These are phyloP conservation scores for Phytophthora palmivora DNA, from an alignment of 352 stramenopile genomes.

Conservation along the genomic window DNA sequence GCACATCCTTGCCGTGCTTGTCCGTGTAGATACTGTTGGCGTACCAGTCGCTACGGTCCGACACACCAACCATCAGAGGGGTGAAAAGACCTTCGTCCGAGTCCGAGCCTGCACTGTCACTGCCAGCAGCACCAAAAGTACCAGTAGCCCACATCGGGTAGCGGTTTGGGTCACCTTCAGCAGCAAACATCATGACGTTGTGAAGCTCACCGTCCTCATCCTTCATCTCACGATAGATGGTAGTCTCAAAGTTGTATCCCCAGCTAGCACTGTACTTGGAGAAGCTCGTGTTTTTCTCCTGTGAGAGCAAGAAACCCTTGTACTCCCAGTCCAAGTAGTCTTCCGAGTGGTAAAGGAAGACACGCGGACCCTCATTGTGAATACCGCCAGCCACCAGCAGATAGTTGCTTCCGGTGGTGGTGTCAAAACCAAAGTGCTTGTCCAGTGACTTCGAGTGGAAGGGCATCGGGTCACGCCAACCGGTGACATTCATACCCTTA, in stretches of 20 bases:
- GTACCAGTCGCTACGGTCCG: slow-evolving; percentile 74
- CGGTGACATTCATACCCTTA: slow-evolving; percentile 59
- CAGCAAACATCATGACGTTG: slow-evolving; percentile 75
- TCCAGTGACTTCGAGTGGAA: slow-evolving; percentile 71
- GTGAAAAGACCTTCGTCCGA: slow-evolving; percentile 47
- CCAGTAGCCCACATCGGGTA: slow-evolving; percentile 76
- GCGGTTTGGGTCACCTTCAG: slow-evolving; percentile 50
- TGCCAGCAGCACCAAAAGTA: slow-evolving; percentile 28
- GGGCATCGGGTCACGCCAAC: slow-evolving; percentile 67
- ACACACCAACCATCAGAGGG: slow-evolving; percentile 65
- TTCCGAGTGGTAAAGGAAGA: slow-evolving; percentile 72
- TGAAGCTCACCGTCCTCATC: slow-evolving; percentile 65
- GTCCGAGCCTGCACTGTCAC: slow-evolving; percentile 30
- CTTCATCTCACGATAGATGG: slow-evolving; percentile 63
- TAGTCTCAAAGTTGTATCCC: slow-evolving; percentile 77
- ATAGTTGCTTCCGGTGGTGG: slow-evolving; percentile 52
- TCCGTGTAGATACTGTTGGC: slow-evolving; percentile 74
- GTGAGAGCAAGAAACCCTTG: slow-evolving; percentile 63
- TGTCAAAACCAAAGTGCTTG: slow-evolving; percentile 36
- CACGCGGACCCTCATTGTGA: slow-evolving; percentile 53
- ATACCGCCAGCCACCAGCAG: slow-evolving; percentile 64
- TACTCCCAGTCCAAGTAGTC: slow-evolving; percentile 74
- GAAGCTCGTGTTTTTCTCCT: slow-evolving; percentile 72
- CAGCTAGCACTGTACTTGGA: slow-evolving; percentile 62
- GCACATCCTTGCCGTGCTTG: slow-evolving; percentile 59